phyloP scores from a whole-genome alignment of 2,329 filamentous ascomycete genomes.

The Alternaria alternata region DNA sequence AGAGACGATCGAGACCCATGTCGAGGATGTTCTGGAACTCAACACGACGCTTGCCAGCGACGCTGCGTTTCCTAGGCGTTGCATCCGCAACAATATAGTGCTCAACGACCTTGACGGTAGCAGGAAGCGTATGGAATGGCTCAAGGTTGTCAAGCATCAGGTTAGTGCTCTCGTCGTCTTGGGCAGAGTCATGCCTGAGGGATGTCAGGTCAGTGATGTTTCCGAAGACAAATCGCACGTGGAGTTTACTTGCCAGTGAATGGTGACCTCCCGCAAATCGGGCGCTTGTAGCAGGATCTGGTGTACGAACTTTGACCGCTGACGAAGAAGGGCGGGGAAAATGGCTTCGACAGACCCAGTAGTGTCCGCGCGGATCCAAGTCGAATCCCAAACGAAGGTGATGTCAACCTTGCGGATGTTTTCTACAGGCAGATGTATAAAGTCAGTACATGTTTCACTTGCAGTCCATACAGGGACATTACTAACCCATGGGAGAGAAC shows the following conservation, averaged over 20 bases:
- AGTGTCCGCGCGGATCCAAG: slow-evolving; percentile 38
- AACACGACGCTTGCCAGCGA: slow-evolving; percentile 38
- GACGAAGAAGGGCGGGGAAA: slow-evolving; percentile 38
- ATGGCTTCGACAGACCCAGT: slow-evolving; percentile 30
- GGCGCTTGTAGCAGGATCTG: slow-evolving; percentile 38
- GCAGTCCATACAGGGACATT: background rate
- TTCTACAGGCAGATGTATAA: slow-evolving; percentile 14
- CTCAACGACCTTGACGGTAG: slow-evolving; percentile 32
- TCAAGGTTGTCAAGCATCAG: slow-evolving; percentile 36
- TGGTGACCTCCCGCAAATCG: slow-evolving; percentile 32
- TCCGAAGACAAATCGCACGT: background rate
- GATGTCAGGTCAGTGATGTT: background rate
- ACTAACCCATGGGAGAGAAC: slow-evolving; percentile 40
- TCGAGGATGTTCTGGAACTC: slow-evolving; percentile 43
- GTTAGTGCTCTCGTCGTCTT: slow-evolving; percentile 30
- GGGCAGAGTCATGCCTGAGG: slow-evolving; percentile 38
- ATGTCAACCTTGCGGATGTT: slow-evolving; percentile 45
- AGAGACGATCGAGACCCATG: slow-evolving; percentile 26
- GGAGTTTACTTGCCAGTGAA: slow-evolving; percentile 33
- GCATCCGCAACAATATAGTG: slow-evolving; percentile 38
- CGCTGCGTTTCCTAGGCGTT: slow-evolving; percentile 33
- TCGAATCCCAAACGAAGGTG: slow-evolving; percentile 45
- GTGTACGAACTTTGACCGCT: slow-evolving; percentile 35
- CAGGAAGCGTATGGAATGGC: slow-evolving; percentile 32
- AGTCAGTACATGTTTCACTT: background rate